Evolutionary conservation across 352 stramenopile species (phyloP).

Genomic region (Globisporangium apiculatum): DNA sequence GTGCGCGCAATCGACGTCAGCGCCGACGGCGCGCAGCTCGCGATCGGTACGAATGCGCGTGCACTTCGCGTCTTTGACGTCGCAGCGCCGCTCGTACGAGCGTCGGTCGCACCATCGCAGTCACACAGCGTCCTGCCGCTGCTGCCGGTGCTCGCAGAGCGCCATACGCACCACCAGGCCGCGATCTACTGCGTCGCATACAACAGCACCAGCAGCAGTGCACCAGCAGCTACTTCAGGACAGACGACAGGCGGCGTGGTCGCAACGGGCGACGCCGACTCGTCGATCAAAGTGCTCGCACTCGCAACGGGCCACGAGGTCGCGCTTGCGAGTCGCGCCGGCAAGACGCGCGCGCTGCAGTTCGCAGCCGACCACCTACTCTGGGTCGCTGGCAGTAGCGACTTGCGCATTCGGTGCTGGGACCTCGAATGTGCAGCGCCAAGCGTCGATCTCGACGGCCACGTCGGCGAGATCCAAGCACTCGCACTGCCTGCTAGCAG

Average conservation of each 20-base stretch:
- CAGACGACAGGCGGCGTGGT: constrained; percentile 17
- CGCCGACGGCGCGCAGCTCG: constrained; percentile 27
- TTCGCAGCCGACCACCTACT: constrained; percentile 30
- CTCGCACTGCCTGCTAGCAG: constrained; percentile 20
- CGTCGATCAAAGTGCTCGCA: constrained; percentile 50
- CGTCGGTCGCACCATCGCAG: neutral
- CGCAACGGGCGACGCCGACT: constrained; percentile 49
- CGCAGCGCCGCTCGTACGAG: constrained; percentile 5
- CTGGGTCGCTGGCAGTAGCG: constrained; percentile 31
- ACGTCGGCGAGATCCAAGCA: constrained; percentile 59
- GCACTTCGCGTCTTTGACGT: constrained; percentile 50
- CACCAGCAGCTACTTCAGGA: no score
- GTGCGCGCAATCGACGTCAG: constrained; percentile 46
- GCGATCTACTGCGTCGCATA: constrained; percentile 51
- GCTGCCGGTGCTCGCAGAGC: constrained; percentile 41
- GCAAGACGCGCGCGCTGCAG: constrained; percentile 42
- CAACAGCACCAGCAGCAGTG: constrained; percentile 15
- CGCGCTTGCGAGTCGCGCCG: constrained; percentile 27
- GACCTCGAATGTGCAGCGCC: constrained; percentile 24
- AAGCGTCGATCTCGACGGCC: constrained; percentile 38
- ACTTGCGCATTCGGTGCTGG: constrained; percentile 47
- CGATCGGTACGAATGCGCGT: constrained; percentile 56
- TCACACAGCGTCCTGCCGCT: constrained; percentile 30
- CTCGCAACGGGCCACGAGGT: constrained; percentile 17
- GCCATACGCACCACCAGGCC: constrained; percentile 52